These are phyloP conservation scores for Triticum monococcum DNA, from an alignment of 176 grass and related monocot genomes.

Conservation along the genomic window DNA sequence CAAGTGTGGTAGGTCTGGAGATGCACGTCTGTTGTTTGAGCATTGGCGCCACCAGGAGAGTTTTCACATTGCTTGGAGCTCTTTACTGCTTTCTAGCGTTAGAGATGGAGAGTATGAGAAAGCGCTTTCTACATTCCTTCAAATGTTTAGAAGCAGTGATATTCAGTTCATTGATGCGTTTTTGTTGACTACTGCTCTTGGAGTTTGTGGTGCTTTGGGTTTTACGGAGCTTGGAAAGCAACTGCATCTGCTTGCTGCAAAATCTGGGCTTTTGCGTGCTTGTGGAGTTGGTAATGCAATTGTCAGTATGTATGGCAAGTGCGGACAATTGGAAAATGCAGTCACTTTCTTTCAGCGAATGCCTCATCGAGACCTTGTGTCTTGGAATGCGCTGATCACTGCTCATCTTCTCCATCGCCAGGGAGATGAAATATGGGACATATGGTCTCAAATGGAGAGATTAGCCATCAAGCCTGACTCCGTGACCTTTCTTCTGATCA, in stretches of 20 bases:
- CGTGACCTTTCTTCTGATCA: slow-evolving; percentile 56
- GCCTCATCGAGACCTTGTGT: slow-evolving; percentile 48
- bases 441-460: slow-evolving; percentile 53
- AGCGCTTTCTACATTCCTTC: slow-evolving; percentile 42
- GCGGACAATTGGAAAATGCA: slow-evolving; percentile 45
- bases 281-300: slow-evolving; percentile 48
- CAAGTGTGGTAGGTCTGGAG: slow-evolving; percentile 51
- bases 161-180: slow-evolving; percentile 51
- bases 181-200: slow-evolving; percentile 47
- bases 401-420: slow-evolving; percentile 53
- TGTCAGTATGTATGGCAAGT: slow-evolving; percentile 69
- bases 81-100: slow-evolving; percentile 41
- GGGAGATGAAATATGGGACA: slow-evolving; percentile 46
- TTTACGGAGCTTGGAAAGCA: slow-evolving; percentile 59
- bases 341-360: slow-evolving; percentile 47
- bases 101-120: slow-evolving; percentile 59
- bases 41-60: slow-evolving; percentile 46
- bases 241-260: slow-evolving; percentile 51
- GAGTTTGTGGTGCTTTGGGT: slow-evolving; percentile 52
- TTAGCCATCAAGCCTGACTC: slow-evolving; percentile 48
- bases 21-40: slow-evolving; percentile 49
- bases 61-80: slow-evolving; percentile 64
- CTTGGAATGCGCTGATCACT: slow-evolving; percentile 64
- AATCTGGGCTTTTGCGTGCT: slow-evolving; percentile 49
- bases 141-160: slow-evolving; percentile 34